Base-by-base conservation (phyloP, 805 yeast species). In the Candida endomychidarum region DNA sequence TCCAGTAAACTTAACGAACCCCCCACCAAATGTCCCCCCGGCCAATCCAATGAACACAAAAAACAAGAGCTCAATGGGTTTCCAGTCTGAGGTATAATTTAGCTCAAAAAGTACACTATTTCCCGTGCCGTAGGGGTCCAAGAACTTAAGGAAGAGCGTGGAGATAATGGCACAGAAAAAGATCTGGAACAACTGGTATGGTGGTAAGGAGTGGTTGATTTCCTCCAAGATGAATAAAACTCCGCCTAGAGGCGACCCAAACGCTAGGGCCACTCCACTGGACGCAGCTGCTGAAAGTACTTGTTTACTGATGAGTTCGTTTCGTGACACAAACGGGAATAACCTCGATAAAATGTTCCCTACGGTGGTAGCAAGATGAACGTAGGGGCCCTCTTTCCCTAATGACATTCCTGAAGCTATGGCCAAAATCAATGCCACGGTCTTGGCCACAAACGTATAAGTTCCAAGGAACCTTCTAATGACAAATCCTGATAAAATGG, bases 301-400 rank as follows among this genome's bases (percentile, higher is more conserved):
- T 46, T 75, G 80, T 38, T 81, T 66, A 38, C 75, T 64, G 39
- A 74, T 65, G 18, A 75, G 56, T 29, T 77, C 81, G 48, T 77
- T 77, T 5, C 61, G 53, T 40, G 68, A 53, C 36, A 73, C 75
- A 48, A 64, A 67, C 1, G 68, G 61, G 48, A 75, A 76, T 25
- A 64, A 47, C 26, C 83, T 57, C 29, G 75, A 60, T n/a, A 68
- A 50, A 14, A 78, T 67, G 48, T 78, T 78, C 3, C 83, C 83
- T 16, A 75, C 78, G 46, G 78, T 74, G 2, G 81, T 65, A 0
- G 82, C 79, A 34, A 78, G 62, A 53, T 78, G 83, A 16, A 78
- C 83, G 50, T 69, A 78, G 0, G 83, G 83, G 3, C 83, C 83
- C 43, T 78, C 83, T 53, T 78, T 78, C 1, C 83, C 83, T 8